Percentiles rank a stretch among this genome's conserved stretches.
Evolutionary conservation across 345 rosid species (phyloP).

Genomic region (Psidium friedrichsthalianum): DNA sequence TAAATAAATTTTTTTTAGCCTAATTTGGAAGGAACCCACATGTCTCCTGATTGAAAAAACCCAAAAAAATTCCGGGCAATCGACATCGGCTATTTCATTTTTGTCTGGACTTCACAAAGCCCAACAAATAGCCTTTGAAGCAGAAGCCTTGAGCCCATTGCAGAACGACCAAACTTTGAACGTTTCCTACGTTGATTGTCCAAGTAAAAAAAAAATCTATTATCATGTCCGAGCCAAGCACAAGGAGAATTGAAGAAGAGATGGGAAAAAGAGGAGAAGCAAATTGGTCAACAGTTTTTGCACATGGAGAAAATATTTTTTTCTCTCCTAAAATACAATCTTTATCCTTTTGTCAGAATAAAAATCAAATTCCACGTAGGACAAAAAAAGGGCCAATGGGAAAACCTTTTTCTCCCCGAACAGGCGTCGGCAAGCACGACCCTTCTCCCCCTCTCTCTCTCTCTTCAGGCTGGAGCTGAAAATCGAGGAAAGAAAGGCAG

Average conservation of each 20-base stretch:
- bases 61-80: background rate
- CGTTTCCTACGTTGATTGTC: too few relatives aligned
- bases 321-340: too few relatives aligned
- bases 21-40: too few relatives aligned
- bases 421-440: background rate
- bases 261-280: too few relatives aligned
- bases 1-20: too few relatives aligned
- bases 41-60: too few relatives aligned
- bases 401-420: background rate
- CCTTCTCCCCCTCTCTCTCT: background rate
- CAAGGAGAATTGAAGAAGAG: too few relatives aligned
- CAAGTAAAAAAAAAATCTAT: too few relatives aligned
- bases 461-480: background rate
- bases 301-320: too few relatives aligned
- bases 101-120: background rate
- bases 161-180: background rate
- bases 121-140: background rate
- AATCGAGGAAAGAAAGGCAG: background rate
- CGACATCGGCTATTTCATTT: background rate
- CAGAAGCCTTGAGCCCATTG: background rate
- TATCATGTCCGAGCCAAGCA: too few relatives aligned
- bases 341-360: background rate
- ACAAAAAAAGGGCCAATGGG: background rate
- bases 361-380: background rate
- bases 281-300: too few relatives aligned